These are phyloP conservation scores for Mucor piriformis DNA, from an alignment of 371 early-diverging fungal species.

Conservation along the genomic window DNA sequence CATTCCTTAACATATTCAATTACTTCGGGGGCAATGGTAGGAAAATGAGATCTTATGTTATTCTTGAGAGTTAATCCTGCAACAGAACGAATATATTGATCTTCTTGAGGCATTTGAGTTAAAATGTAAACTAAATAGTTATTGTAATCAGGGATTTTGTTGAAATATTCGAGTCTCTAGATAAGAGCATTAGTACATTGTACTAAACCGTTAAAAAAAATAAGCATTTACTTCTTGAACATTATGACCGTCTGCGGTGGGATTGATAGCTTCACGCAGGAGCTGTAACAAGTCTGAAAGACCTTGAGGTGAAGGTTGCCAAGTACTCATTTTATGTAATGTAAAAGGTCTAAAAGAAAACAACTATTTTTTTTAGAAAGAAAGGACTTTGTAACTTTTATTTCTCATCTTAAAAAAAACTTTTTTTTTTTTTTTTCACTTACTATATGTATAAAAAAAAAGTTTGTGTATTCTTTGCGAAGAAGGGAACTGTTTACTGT, in stretches of 20 bases:
- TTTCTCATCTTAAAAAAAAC: background rate
- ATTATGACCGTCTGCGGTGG: slow-evolving; percentile 38
- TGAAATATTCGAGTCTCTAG: slow-evolving; percentile 85
- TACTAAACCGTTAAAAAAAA: too few relatives aligned
- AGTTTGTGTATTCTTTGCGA: background rate
- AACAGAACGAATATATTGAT: slow-evolving; percentile 70
- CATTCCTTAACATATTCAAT: slow-evolving; percentile 76
- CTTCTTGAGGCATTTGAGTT: slow-evolving; percentile 70
- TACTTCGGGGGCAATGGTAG: slow-evolving; percentile 63
- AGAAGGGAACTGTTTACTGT: background rate
- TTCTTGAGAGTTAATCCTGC: slow-evolving; percentile 92
- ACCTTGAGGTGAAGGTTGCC: slow-evolving; percentile 56
- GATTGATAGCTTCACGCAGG: slow-evolving; percentile 51
- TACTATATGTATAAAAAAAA: background rate
- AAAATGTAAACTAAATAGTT: slow-evolving; percentile 88
- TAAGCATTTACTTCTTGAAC: slow-evolving; percentile 43
- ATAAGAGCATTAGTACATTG: background rate
- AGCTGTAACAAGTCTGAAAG: slow-evolving; percentile 52
- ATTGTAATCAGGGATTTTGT: slow-evolving; percentile 85
- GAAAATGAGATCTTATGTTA: slow-evolving; percentile 70
- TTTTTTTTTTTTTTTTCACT: background rate
- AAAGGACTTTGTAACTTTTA: background rate
- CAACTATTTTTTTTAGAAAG: too few relatives aligned
- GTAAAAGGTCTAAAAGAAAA: background rate
- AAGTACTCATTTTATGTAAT: slow-evolving; percentile 38